Evolutionary conservation across 176 grass and related monocot genomes (phyloP).

Genomic region (Oryza glaberrima): DNA sequence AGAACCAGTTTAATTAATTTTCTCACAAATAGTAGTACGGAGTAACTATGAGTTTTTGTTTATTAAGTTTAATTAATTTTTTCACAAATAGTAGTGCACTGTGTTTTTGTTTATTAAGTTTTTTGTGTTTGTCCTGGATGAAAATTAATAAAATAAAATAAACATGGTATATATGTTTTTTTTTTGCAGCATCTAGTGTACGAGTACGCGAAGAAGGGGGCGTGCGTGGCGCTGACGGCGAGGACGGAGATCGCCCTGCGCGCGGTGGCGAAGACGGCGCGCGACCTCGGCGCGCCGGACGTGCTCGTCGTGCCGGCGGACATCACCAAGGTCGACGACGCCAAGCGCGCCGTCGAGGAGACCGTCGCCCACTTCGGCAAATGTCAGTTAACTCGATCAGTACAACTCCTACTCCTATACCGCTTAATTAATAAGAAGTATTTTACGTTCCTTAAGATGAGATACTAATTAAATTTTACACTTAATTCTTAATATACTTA

Average conservation of each 20-base stretch:
- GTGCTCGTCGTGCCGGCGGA: constrained; percentile 66
- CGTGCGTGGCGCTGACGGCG: constrained; percentile 73
- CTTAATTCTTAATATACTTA: no score
- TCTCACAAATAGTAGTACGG: not conserved
- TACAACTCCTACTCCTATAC: not conserved
- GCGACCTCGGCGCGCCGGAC: constrained; percentile 61
- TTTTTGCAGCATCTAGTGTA: constrained; percentile 69
- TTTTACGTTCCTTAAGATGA: no score
- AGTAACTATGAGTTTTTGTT: no score
- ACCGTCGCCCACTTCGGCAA: constrained; percentile 80
- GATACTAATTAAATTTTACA: no score
- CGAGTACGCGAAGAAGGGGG: constrained; percentile 76
- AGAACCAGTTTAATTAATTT: no score
- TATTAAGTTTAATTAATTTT: not conserved
- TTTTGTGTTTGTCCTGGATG: not conserved
- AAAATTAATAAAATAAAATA: no score
- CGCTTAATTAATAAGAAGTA: not conserved
- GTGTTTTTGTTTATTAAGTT: not conserved
- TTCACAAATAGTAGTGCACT: not conserved
- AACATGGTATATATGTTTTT: no score
- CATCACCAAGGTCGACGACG: constrained; percentile 60
- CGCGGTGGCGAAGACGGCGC: constrained; percentile 62
- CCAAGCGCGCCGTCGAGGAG: constrained; percentile 76
- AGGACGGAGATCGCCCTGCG: constrained; percentile 68
- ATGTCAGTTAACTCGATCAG: constrained; percentile 28